Percentiles rank a stretch among this genome's conserved stretches.
Evolutionary conservation across 2,329 filamentous ascomycete species (phyloP).

Genomic region (Cordyceps militaris): DNA sequence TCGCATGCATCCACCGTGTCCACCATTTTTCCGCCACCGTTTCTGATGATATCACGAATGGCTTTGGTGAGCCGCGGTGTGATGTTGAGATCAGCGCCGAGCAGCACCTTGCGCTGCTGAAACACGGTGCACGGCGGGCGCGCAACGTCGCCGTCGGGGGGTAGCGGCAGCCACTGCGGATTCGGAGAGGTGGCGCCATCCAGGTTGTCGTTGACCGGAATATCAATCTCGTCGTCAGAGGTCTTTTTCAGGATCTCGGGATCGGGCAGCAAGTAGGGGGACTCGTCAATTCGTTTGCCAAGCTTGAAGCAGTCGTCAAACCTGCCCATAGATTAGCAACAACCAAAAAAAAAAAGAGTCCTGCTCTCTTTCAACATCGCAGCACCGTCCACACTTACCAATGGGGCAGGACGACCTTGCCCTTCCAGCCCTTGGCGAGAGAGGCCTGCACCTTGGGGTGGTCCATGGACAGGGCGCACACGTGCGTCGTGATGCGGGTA

Average conservation of each 20-base stretch:
- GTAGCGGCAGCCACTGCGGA: slow-evolving; percentile 36
- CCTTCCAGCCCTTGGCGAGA: slow-evolving; percentile 56
- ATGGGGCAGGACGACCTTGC: slow-evolving; percentile 85
- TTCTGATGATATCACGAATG: slow-evolving; percentile 61
- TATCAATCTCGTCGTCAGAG: slow-evolving; percentile 48
- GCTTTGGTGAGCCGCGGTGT: slow-evolving; percentile 58
- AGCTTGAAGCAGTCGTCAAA: slow-evolving; percentile 96
- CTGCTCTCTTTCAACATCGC: neutral
- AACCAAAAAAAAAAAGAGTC: neutral
- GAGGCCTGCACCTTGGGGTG: slow-evolving; percentile 63
- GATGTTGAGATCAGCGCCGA: slow-evolving; percentile 68
- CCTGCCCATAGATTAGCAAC: slow-evolving; percentile 38
- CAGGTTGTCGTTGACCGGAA: slow-evolving; percentile 54
- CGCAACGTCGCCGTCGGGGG: slow-evolving; percentile 33
- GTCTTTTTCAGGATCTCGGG: slow-evolving; percentile 68
- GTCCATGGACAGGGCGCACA: slow-evolving; percentile 74
- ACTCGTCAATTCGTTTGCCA: slow-evolving; percentile 82
- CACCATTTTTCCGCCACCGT: slow-evolving; percentile 65
- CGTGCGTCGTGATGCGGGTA: slow-evolving; percentile 72
- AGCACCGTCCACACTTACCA: slow-evolving; percentile 51
- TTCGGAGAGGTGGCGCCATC: slow-evolving; percentile 55
- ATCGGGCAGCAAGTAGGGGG: slow-evolving; percentile 77
- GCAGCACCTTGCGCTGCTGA: slow-evolving; percentile 65
- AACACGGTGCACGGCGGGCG: slow-evolving; percentile 65
- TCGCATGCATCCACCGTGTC: slow-evolving; percentile 61